These are phyloP conservation scores for Pseudogymnoascus sp. DNA, from an alignment of 2,329 filamentous ascomycete species.

Conservation along the genomic window DNA sequence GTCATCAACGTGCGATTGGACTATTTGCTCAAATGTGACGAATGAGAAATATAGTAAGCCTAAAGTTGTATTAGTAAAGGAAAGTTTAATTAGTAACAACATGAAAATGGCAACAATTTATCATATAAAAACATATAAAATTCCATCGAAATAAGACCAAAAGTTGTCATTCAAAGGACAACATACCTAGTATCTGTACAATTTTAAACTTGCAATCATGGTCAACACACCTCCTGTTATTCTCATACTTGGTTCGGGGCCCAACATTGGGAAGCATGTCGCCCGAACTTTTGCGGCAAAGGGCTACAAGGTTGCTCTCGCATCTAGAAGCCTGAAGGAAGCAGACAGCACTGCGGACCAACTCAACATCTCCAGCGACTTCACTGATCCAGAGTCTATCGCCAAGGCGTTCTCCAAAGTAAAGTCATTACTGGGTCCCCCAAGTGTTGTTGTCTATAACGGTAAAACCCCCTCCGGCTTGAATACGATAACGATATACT, in stretches of 20 bases:
- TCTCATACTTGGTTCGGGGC: slow-evolving; percentile 36
- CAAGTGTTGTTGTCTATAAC: slow-evolving; percentile 28
- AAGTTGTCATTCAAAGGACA: too few relatives aligned
- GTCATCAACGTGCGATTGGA: not conserved
- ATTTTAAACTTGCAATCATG: not conserved
- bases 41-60: not conserved
- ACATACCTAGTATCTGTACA: not conserved
- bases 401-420: slow-evolving; percentile 31
- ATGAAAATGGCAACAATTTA: not conserved
- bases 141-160: not conserved
- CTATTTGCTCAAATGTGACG: not conserved
- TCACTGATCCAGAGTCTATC: slow-evolving; percentile 30
- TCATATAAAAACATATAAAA: not conserved
- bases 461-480: not conserved
- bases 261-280: slow-evolving; percentile 33
- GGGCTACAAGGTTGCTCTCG: slow-evolving; percentile 36
- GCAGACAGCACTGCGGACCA: slow-evolving; percentile 26
- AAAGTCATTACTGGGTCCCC: slow-evolving; percentile 28
- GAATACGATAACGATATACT: not conserved
- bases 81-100: not conserved
- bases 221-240: slow-evolving; percentile 20
- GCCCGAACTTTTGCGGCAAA: slow-evolving; percentile 32
- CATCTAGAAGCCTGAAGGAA: slow-evolving; percentile 27
- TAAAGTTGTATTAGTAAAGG: not conserved
- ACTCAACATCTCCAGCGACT: slow-evolving; percentile 29